Conservation (phyloP, 306 rosid species). For the Vigna unguiculata region DNA sequence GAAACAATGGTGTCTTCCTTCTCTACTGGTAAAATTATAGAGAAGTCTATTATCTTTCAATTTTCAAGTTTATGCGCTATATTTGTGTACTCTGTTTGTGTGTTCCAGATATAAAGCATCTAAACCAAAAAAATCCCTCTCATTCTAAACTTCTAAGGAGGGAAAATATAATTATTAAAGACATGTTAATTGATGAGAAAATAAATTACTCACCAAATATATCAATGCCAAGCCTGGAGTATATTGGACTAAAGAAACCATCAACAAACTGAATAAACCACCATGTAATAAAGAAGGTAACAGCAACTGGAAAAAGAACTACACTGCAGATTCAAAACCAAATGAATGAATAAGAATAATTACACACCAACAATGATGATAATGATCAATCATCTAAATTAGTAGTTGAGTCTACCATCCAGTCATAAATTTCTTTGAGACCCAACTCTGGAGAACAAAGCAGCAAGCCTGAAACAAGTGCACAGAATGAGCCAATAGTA, state of each 20-base stretch:
- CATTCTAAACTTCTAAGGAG: neutral
- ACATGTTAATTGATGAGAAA: constrained; percentile 22
- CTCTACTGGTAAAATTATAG: constrained; percentile 18
- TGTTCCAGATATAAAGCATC: constrained; percentile 11
- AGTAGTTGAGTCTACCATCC: constrained; percentile 70
- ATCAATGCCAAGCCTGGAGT: constrained; percentile 80
- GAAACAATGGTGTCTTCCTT: constrained; percentile 21
- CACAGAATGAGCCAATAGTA: constrained; percentile 31
- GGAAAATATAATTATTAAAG: constrained; percentile 12
- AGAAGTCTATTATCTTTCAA: constrained; percentile 16
- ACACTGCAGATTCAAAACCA: constrained; percentile 72
- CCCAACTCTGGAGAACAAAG: constrained; percentile 94
- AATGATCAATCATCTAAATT: constrained; percentile 10
- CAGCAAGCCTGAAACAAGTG: constrained; percentile 79
- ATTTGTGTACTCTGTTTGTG: neutral
- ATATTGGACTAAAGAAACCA: constrained; percentile 92
- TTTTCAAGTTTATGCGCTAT: constrained; percentile 4
- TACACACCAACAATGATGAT: constrained; percentile 38
- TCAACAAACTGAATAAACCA: constrained; percentile 96
- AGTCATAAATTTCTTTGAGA: constrained; percentile 95
- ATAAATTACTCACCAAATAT: constrained; percentile 74
- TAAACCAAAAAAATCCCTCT: constrained; percentile 7
- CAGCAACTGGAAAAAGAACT: constrained; percentile 92
- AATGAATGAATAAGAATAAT: constrained; percentile 24
- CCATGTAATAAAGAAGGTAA: constrained; percentile 89